Conservation (phyloP, 1,284 basidiomycete genomes). For the Tylopilus sp. region DNA sequence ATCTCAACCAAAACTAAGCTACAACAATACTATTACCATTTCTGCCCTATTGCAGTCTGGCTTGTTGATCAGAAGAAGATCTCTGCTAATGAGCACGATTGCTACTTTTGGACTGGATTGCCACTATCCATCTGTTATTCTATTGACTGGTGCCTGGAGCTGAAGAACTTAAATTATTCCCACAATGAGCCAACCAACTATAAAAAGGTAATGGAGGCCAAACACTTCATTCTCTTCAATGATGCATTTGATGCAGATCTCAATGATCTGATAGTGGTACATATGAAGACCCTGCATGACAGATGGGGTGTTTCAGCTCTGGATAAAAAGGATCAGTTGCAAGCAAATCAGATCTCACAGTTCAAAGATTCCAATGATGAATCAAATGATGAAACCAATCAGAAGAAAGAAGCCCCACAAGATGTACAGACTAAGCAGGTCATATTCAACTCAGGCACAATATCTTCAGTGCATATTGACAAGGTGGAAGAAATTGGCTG, state of each 20-base stretch:
- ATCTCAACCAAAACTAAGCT: conserved; percentile 16
- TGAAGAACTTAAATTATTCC: background rate
- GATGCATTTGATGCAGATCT: conserved; percentile 2
- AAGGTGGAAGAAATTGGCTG: background rate
- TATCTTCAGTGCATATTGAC: background rate
- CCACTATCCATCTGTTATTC: background rate
- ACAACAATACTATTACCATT: conserved; percentile 11
- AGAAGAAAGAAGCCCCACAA: background rate
- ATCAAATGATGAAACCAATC: background rate
- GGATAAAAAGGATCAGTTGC: background rate
- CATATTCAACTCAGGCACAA: background rate
- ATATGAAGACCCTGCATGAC: background rate
- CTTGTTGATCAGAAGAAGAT: conserved; percentile 21
- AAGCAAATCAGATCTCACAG: background rate
- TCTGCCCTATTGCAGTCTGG: conserved; percentile 13
- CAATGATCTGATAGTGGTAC: background rate
- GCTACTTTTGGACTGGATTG: conserved; percentile 1
- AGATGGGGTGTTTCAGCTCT: background rate
- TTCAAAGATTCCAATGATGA: background rate
- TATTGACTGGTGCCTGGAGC: background rate
- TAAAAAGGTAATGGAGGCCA: background rate
- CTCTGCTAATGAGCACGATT: background rate
- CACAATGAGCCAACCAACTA: background rate
- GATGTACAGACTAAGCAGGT: background rate
- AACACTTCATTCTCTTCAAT: background rate